Percentiles rank a stretch among this genome's conserved stretches.
Evolutionary conservation across 2,329 filamentous ascomycete genomes (phyloP).

Genomic region (Pseudocercospora vitis): DNA sequence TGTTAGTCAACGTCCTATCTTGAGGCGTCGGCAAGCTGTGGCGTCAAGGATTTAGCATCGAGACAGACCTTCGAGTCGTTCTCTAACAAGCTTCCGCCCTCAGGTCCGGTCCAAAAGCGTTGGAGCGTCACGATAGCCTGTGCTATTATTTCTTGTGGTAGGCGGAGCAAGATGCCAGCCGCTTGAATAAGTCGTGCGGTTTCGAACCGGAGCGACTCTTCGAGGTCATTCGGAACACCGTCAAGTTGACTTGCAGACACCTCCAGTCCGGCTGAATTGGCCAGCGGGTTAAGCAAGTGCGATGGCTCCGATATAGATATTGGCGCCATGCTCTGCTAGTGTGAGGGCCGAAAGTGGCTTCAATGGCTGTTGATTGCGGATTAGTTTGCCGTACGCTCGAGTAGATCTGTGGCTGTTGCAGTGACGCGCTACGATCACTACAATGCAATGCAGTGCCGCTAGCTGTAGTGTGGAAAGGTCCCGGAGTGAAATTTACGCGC

Average conservation of each 20-base stretch:
- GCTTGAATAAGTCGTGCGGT: conserved; percentile 74
- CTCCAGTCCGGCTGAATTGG: conserved; percentile 68
- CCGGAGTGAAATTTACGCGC: neutral
- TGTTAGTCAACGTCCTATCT: conserved; percentile 12
- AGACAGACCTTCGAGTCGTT: conserved; percentile 54
- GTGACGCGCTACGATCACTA: neutral
- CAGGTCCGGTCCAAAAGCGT: conserved; percentile 71
- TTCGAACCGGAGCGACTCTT: conserved; percentile 69
- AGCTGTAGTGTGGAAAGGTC: too few species aligned
- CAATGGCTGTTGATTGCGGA: neutral
- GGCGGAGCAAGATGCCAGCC: conserved; percentile 74
- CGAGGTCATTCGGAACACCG: conserved; percentile 65
- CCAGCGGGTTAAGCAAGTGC: conserved; percentile 67
- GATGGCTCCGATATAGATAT: conserved; percentile 39
- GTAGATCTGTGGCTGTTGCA: neutral
- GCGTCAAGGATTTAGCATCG: neutral
- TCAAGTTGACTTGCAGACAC: conserved; percentile 56
- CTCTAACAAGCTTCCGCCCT: conserved; percentile 50
- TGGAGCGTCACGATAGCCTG: conserved; percentile 80
- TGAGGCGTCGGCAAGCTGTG: neutral
- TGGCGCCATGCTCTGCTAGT: conserved; percentile 13
- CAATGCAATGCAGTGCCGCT: neutral
- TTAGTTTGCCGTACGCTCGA: neutral
- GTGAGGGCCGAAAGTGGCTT: neutral
- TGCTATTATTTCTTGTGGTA: conserved; percentile 82